Evolutionary conservation across 148 eudicot species (phyloP).

Genomic region (Rhododendron ovatum): DNA sequence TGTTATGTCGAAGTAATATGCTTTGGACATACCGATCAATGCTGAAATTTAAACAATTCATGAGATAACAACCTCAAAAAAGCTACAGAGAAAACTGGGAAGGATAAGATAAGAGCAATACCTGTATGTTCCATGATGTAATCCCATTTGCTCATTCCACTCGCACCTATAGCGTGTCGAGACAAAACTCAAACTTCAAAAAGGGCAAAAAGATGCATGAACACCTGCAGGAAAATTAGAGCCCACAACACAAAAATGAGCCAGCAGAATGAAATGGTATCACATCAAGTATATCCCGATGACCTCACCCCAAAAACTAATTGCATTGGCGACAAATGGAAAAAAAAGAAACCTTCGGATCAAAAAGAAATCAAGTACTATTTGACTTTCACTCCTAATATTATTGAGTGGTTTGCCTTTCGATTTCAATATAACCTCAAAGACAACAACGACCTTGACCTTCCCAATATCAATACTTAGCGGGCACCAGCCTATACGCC

Average conservation of each 20-base stretch:
- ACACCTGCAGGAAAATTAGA: neutral
- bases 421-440: neutral
- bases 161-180: neutral
- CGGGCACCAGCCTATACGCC: neutral
- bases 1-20: neutral
- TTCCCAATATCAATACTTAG: neutral
- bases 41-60: neutral
- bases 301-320: neutral
- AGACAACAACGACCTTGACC: neutral
- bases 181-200: neutral
- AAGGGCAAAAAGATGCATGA: neutral
- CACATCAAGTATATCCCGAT: neutral
- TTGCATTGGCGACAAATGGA: neutral
- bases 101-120: neutral
- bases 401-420: neutral
- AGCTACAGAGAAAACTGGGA: neutral
- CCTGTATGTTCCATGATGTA: neutral
- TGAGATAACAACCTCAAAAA: neutral
- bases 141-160: neutral
- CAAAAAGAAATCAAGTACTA: neutral
- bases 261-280: neutral
- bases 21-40: neutral
- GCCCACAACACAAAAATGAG: neutral
- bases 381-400: neutral
- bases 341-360: neutral